A percentile compares a stretch with the other conserved stretches of the same genome.
phyloP scores from a whole-genome alignment of 2,329 filamentous ascomycete species.

The Berkeleyomyces rouxiae region DNA sequence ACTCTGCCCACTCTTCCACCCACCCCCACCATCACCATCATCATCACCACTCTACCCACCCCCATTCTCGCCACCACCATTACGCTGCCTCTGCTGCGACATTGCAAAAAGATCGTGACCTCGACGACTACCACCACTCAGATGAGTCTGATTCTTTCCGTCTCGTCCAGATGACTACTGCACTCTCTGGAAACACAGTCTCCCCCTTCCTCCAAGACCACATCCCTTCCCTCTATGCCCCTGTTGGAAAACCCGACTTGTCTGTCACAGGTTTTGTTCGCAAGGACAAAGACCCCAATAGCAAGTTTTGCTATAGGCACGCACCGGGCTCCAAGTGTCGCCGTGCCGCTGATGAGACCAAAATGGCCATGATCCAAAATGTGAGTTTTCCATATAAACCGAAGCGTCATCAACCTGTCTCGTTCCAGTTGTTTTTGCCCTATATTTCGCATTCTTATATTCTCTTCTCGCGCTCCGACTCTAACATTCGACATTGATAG shows the following conservation, averaged over 20 bases:
- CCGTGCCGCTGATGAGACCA: conserved; percentile 80
- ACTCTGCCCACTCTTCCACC: not conserved
- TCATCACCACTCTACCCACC: not conserved
- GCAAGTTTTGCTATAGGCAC: conserved; percentile 91
- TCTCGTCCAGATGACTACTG: conserved; percentile 41
- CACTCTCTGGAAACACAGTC: conserved; percentile 60
- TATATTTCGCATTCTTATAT: not conserved
- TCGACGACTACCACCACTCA: conserved; percentile 5
- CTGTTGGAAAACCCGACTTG: conserved; percentile 42
- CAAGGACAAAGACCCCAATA: conserved; percentile 46
- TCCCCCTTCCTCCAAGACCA: conserved; percentile 81
- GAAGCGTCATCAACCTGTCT: not conserved
- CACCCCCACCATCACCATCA: not conserved
- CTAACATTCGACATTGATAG: conserved; percentile 25
- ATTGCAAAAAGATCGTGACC: conserved; percentile 1
- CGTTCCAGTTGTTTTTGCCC: not conserved
- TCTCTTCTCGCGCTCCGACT: not conserved
- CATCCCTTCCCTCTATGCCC: conserved; percentile 77
- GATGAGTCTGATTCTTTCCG: conserved; percentile 19
- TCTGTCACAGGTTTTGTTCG: conserved; percentile 13
- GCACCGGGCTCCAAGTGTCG: conserved; percentile 86
- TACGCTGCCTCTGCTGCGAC: not conserved
- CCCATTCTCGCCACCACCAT: not conserved
- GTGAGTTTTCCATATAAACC: conserved; percentile 33
- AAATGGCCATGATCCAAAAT: conserved; percentile 87